Evolutionary conservation across 345 rosid species (phyloP).

Genomic region (Hevea brasiliensis): DNA sequence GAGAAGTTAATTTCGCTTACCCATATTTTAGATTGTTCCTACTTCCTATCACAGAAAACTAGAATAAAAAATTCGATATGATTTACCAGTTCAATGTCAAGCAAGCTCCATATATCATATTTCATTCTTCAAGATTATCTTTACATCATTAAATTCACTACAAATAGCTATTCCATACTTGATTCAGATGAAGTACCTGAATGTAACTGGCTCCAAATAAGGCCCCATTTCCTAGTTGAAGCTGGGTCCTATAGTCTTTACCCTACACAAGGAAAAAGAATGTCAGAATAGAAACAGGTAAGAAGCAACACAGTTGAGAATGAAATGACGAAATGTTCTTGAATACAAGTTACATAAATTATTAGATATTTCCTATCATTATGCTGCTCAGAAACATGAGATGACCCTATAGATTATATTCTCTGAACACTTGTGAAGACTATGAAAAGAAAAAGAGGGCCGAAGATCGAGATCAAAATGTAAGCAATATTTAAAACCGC

Average conservation of each 20-base stretch:
- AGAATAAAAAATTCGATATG: too few species aligned
- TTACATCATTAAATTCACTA: neutral
- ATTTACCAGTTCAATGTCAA: neutral
- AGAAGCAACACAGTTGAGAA: neutral
- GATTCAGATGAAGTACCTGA: conserved; percentile 55
- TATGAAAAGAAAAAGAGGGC: too few species aligned
- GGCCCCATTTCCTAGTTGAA: conserved; percentile 83
- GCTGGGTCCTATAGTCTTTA: conserved; percentile 72
- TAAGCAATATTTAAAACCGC: neutral
- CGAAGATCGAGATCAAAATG: neutral
- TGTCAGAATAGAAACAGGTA: neutral
- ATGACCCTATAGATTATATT: too few species aligned
- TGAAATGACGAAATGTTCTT: neutral
- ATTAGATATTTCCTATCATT: too few species aligned
- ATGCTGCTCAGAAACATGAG: too few species aligned
- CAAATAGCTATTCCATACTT: neutral
- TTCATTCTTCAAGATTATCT: neutral
- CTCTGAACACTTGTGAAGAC: neutral
- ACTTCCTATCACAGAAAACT: too few species aligned
- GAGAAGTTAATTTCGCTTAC: too few species aligned
- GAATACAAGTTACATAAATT: too few species aligned
- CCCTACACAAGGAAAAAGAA: conserved; percentile 49
- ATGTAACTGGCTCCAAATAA: conserved; percentile 89
- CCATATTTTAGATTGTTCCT: too few species aligned
- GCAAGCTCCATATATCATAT: neutral